Evolutionary conservation across 2,329 filamentous ascomycete species (phyloP).

Genomic region (Cladorrhinum sp.): DNA sequence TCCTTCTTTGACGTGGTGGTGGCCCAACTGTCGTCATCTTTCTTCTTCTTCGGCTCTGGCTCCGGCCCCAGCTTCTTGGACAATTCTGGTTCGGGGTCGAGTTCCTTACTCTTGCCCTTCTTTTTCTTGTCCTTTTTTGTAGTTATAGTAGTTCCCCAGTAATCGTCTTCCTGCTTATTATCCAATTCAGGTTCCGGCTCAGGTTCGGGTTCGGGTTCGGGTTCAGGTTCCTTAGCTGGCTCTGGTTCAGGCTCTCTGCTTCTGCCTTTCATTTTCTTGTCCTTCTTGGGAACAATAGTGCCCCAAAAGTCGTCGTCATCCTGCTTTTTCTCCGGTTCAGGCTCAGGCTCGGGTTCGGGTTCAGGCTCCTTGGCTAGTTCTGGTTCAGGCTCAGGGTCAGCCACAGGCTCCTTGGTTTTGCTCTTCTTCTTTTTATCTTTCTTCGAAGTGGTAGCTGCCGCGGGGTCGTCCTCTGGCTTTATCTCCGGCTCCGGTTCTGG

Average conservation of each 20-base stretch:
- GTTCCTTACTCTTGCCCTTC: slow-evolving; percentile 25
- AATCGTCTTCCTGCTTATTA: slow-evolving; percentile 33
- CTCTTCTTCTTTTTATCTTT: slow-evolving; percentile 28
- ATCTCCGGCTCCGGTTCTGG: slow-evolving; percentile 16
- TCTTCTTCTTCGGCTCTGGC: neutral
- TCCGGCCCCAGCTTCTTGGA: neutral
- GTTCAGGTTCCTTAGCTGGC: slow-evolving; percentile 29
- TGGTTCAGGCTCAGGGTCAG: slow-evolving; percentile 4
- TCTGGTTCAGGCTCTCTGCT: slow-evolving; percentile 14
- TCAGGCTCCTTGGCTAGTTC: slow-evolving; percentile 8
- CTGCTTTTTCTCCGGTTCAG: slow-evolving; percentile 26
- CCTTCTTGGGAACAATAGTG: slow-evolving; percentile 25
- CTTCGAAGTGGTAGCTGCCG: slow-evolving; percentile 30
- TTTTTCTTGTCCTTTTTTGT: slow-evolving; percentile 26
- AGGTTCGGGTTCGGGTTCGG: slow-evolving; percentile 33
- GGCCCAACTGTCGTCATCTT: neutral
- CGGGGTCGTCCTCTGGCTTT: slow-evolving; percentile 13
- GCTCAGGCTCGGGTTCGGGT: slow-evolving; percentile 11
- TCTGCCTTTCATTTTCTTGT: slow-evolving; percentile 30
- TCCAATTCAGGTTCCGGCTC: slow-evolving; percentile 39
- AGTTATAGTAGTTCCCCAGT: slow-evolving; percentile 28
- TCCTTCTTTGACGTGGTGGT: slow-evolving; percentile 18
- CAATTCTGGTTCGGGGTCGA: slow-evolving; percentile 9
- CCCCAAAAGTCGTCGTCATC: slow-evolving; percentile 26
- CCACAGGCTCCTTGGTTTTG: slow-evolving; percentile 22